Evolutionary conservation across 1,284 basidiomycete genomes (phyloP), one percentile per base, ranked within the genome.

Genomic region (Rhodotorula sp.): DNA sequence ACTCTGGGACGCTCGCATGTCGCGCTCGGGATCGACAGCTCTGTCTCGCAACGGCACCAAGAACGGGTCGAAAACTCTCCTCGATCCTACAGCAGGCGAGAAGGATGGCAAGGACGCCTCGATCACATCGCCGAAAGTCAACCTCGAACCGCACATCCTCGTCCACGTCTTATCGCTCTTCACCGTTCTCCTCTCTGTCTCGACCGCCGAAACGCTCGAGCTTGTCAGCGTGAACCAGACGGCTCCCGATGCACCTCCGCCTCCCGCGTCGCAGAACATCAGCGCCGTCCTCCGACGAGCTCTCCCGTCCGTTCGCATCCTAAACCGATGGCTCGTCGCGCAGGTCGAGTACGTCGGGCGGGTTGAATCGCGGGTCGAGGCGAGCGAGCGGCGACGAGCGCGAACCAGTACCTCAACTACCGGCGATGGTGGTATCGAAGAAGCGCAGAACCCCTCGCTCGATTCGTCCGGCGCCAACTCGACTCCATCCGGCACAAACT

Each of bases 241-340:
- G 7, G 8, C 40, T 6, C 40, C 40, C 40, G 16, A 44, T 44
- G 40, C 40, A 13, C 40, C 40, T 44, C 16, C 40, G 40, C 40
- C 40, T 44, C 40, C 40, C 47, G 83, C 92, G 8, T 89, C 91
- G 9, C 88, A 89, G 76, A 85, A 86, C 48, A 94, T 98, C 77
- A 90, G 89, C 1, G 92, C 92, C 1, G 86, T 87, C 13, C 88
- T 97, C 68, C 85, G 94, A 40, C 85, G 95, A 44, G 89, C 89
- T 16, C 83, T 99, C 5, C 93, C 94, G 3, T 88, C 92, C 9
- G 81, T 98, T 59, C 87, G 95, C 22, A 88, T 98, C 62, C 86
- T 89, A 2, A 88, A 87, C 76, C 95, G 94, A 79, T 99, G 95
- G 95, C 80, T 95, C 34, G 85, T 87, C 54, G 86, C 86, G 9